Base-by-base conservation (phyloP, 2,329 filamentous ascomycete genomes). In the Lachnellula cervina region DNA sequence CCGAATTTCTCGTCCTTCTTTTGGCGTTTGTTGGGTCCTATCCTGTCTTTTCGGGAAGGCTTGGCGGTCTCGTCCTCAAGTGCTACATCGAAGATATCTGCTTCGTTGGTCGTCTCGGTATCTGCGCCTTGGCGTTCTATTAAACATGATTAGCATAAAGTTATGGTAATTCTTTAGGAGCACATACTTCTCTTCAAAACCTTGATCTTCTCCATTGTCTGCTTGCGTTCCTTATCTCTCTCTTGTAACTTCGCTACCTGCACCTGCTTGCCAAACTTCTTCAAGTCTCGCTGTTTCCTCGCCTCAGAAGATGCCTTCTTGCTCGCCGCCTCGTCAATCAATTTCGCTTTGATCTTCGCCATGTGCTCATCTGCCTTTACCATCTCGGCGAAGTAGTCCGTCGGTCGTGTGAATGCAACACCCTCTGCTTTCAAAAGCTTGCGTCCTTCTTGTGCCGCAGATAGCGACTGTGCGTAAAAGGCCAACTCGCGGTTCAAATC, bases 221-320 rank as follows among this genome's bases (percentile, higher is more conserved):
- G 89, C 66, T 84, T 86, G 86, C 97, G 97, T 69, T 86, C 87
- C 80, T 95, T 96, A 50, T 89, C 85, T 49, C 94, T 81, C 81
- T 99, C 93, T 76, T 97, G 93, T 72, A 96, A 76, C 79, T 96
- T 97, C 57, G 92, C 92, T 58, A 96, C 84, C 78, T 99, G 94
- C 52, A 97, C 94, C 73, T 96, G 90, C 78, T 99, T 99, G 71
- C 94, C 94, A 71, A 97, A 99, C 77, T 97, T 99, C 85, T 97
- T 97, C 68, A 97, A 79, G 72, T 99, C 94, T 61, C 94, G 82
- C 77, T 93, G 87, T 76, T 91, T 91, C 71, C 91, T 84, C 6
- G 94, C 94, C 73, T 99, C 94, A 23, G 89, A 86, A 28, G 90
- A 83, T 0, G 94, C 93, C 78, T 96, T 96, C 80, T 96, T 96